These are phyloP conservation scores for Paecilomyces niveus DNA, from an alignment of 2,329 filamentous ascomycete genomes.

Conservation along the genomic window DNA sequence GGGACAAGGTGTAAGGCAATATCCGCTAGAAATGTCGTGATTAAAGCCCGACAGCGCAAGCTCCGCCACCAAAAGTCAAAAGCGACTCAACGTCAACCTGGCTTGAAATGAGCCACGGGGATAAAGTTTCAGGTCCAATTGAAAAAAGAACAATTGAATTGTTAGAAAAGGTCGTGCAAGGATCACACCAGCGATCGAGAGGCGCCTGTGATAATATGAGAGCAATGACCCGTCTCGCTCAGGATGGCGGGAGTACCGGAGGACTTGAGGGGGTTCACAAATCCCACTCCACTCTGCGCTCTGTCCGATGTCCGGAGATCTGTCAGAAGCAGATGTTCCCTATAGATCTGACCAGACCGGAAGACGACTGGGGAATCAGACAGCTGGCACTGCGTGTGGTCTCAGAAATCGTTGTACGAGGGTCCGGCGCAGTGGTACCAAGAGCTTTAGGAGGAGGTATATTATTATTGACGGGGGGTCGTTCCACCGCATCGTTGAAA, in stretches of 20 bases:
- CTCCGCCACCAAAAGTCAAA: neutral
- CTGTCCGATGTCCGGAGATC: neutral
- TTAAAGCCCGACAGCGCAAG: neutral
- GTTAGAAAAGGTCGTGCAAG: neutral
- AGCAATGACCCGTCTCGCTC: too few species aligned
- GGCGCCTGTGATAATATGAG: neutral
- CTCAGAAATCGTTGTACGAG: too few species aligned
- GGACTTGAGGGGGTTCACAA: too few species aligned
- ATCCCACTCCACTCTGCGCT: neutral
- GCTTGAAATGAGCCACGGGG: neutral
- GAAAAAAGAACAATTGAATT: neutral
- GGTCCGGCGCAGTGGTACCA: neutral
- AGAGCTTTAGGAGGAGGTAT: neutral
- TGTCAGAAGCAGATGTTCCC: neutral
- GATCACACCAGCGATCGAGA: neutral
- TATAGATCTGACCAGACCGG: neutral
- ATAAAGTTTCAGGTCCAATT: neutral
- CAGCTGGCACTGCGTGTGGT: too few species aligned
- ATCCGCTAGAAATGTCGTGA: neutral
- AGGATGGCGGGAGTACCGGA: too few species aligned
- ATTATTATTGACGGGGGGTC: neutral
- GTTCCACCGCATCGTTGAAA: neutral
- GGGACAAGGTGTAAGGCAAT: neutral
- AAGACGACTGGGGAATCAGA: neutral
- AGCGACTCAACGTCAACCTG: neutral